Base-by-base conservation (phyloP, 331 rosid species). In the Pyracantha coccinea region DNA sequence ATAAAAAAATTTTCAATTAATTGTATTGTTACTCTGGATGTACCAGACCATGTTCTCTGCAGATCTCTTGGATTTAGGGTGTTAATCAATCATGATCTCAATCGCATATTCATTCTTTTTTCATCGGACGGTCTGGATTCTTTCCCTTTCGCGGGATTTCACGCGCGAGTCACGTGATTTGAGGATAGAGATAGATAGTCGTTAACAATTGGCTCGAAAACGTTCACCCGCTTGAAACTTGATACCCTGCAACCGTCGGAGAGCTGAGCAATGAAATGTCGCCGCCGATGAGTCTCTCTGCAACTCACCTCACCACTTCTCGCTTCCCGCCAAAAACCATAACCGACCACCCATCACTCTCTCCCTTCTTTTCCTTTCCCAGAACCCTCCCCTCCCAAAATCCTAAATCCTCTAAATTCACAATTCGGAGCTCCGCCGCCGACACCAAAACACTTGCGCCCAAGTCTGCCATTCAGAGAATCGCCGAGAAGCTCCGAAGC, bases 401-500 rank as follows among this genome's bases (percentile, higher is more conserved):
- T 23, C 78, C 81, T 8, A 86, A 75, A 61, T 33, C 79, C 66
- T 60, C 77, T 69, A 82, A 73, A 50, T 87, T 85, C 72, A 38
- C 80, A 8, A 77, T 91, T 65, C 88, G 95, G 52, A 72, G 82
- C 81, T 94, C 88, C 41, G n/a, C 62, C 68, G 7, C 78, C 65
- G 81, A 74, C 62, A 29, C 89, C 69, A 69, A 71, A n/a, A 75
- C 89, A 44, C 79, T 89, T 11, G 80, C 74, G 7, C 80, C 96
- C 6, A 73, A 80, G 70, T 89, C 98, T 76, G 96, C 97, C 78
- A 91, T 93, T 59, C 91, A 90, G 68, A 83, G 97, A 17, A 94
- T 94, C 14, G 93, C 96, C 64, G 93, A 91, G 9, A 94, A 94
- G 89, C 97, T 94, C 76, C 93, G 96, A 1, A 82, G 82, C 79